phyloP scores from a whole-genome alignment of 257 asterid genomes.

The Lycium ferocissimum region DNA sequence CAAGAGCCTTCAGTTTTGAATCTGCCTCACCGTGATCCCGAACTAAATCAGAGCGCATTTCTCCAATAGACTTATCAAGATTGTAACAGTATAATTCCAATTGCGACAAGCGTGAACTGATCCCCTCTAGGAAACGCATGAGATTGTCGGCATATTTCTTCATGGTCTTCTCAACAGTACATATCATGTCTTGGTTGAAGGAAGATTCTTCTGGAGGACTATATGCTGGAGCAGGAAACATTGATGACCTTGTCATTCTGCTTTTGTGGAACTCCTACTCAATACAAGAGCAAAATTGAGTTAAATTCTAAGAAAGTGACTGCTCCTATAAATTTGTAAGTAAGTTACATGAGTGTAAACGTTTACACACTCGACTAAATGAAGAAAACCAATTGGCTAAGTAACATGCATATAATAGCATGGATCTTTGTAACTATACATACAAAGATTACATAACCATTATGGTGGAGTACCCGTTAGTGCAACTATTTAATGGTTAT shows the following conservation, averaged over 20 bases:
- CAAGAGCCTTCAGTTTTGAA: slow-evolving; percentile 77
- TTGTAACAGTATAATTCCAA: slow-evolving; percentile 89
- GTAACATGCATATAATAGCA: background rate
- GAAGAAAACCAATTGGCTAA: background rate
- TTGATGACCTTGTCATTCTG: slow-evolving; percentile 75
- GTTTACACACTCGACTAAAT: background rate
- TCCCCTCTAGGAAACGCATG: slow-evolving; percentile 95
- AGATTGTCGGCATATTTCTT: slow-evolving; percentile 86
- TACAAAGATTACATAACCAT: slow-evolving; percentile 15
- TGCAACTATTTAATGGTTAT: background rate
- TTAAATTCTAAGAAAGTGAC: background rate
- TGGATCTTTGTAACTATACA: background rate
- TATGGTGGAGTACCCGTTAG: background rate
- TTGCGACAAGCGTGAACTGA: slow-evolving; percentile 92
- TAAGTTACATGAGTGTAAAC: background rate
- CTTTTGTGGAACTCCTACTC: slow-evolving; percentile 80
- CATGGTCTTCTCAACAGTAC: slow-evolving; percentile 73
- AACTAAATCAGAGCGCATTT: slow-evolving; percentile 81
- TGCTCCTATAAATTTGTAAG: background rate
- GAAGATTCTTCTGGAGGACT: slow-evolving; percentile 83
- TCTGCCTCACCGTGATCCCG: slow-evolving; percentile 83
- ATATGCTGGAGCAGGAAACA: slow-evolving; percentile 63
- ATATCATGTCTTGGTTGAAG: slow-evolving; percentile 66
- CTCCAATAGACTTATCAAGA: slow-evolving; percentile 89
- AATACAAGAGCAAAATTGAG: slow-evolving; percentile 32